Base-by-base conservation (phyloP, 352 stramenopile species). In the Salisapilia sapeloensis region DNA sequence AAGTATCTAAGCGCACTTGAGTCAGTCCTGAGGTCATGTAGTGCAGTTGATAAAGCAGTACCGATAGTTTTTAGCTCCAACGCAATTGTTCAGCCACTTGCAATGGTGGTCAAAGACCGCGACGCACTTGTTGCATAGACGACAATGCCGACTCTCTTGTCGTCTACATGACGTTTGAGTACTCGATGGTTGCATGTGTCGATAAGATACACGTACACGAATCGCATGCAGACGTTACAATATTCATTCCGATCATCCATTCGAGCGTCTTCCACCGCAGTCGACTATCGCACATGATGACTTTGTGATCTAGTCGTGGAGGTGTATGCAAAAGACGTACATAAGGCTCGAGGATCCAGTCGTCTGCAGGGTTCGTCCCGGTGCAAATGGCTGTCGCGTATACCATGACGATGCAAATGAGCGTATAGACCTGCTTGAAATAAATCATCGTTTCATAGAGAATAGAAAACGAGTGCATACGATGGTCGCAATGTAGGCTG, bases 81-180 rank as follows among this genome's bases (percentile, higher is more conserved):
- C 71, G 48, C 92, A 97, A 35, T 94, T 98, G 53, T 97, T 97
- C 17, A 97, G 75, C 90, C 83, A 95, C 43, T 94, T 96, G 64
- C 92, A 97, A 61, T 97, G 92, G 61, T 97, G 92, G 52, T 98
- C 92, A 53, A 98, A 98, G 20, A 85, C 63, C 27, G 74, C 65
- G 12, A 98, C 87, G 48, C 92, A 97, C 43, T 98, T 98, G 42
- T 97, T 83, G 40, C 92, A 98, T 29, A 96, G 81, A 13, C 91
- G 89, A 51, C 92, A 98, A 44, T 98, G 92, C 40, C 71, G 63
- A 35, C 66, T 86, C 35, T 85, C 53, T 37, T 87, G 81, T 48
- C 87, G 74, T 12, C 71, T 87, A 35, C 33, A 24, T 25, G 34
- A 23, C n/a, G 36, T 18, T 18, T 25, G 13, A 37, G 22, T 19